These are phyloP conservation scores for Lactarius hatsudake DNA, from an alignment of 768 basidiomycete species.

Conservation along the genomic window DNA sequence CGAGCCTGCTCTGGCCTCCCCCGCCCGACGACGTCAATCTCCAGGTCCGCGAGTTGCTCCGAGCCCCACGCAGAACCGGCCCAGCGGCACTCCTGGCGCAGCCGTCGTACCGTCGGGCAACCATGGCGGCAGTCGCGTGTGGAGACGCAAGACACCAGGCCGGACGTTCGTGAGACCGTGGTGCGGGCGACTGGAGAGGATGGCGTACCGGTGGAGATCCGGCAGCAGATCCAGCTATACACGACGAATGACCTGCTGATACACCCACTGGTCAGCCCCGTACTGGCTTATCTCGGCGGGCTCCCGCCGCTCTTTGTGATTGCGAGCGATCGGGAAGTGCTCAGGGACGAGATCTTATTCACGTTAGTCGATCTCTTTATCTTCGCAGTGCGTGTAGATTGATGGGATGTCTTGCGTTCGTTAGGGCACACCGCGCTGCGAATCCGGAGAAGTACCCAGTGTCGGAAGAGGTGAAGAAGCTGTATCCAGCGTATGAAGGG, in stretches of 20 bases:
- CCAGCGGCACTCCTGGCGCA: not conserved
- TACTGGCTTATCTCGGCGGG: slow-evolving; percentile 80
- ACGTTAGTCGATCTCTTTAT: no score
- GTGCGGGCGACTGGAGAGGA: slow-evolving; percentile 43
- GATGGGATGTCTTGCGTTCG: no score
- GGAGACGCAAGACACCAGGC: not conserved
- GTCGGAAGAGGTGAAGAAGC: no score
- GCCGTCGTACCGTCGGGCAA: slow-evolving; percentile 36
- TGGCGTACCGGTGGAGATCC: slow-evolving; percentile 53
- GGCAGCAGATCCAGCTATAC: slow-evolving; percentile 83
- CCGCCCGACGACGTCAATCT: slow-evolving; percentile 61
- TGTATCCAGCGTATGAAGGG: no score
- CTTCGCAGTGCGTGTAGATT: no score
- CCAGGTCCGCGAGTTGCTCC: slow-evolving; percentile 53
- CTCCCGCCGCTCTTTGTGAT: slow-evolving; percentile 79
- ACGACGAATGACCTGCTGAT: slow-evolving; percentile 70
- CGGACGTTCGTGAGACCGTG: slow-evolving; percentile 41
- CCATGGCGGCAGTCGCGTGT: not conserved
- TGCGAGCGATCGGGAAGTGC: no score
- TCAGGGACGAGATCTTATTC: no score
- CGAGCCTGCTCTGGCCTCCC: slow-evolving; percentile 74
- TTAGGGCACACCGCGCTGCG: no score
- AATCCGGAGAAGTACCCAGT: no score
- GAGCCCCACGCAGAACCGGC: slow-evolving; percentile 22
- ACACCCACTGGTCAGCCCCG: slow-evolving; percentile 84